Conservation (phyloP, 2,329 filamentous ascomycete species). For the Aquanectria penicillioides region DNA sequence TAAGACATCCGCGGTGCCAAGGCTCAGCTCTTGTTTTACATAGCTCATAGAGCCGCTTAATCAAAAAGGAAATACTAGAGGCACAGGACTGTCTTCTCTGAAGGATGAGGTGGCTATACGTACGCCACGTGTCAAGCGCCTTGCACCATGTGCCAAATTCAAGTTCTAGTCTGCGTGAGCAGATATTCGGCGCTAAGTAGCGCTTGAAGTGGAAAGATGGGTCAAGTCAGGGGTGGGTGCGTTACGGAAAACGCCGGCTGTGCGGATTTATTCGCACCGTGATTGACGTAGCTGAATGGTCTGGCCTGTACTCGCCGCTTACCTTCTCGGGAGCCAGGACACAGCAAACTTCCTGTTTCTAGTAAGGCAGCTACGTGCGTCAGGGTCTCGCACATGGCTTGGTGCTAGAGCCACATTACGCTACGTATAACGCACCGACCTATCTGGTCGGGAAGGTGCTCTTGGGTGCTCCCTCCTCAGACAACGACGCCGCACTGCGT, state of each 20-base stretch:
- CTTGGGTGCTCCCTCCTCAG: conserved; percentile 37
- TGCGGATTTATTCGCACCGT: conserved; percentile 1
- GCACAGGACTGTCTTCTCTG: too few species aligned
- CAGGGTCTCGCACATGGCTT: conserved; percentile 15
- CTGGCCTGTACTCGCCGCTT: conserved; percentile 2
- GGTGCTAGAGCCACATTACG: conserved; percentile 19
- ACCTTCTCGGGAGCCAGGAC: not conserved
- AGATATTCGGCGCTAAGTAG: not conserved
- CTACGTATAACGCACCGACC: conserved; percentile 30
- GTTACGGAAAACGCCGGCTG: not conserved
- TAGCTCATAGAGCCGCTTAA: too few species aligned
- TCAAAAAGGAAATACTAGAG: too few species aligned
- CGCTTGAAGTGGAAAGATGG: conserved; percentile 9
- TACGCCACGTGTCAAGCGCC: not conserved
- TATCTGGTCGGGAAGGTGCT: conserved; percentile 22
- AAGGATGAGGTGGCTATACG: too few species aligned
- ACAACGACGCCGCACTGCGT: conserved; percentile 45
- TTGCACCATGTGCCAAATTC: conserved; percentile 1
- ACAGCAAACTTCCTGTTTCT: conserved; percentile 1
- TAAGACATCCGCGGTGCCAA: too few species aligned
- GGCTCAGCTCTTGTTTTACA: too few species aligned
- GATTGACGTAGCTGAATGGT: conserved; percentile 3
- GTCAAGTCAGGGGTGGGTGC: not conserved
- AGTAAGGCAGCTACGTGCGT: conserved; percentile 16
- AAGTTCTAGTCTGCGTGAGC: too few species aligned